Conservation (phyloP, 441 rosid genomes). For the Pelargonium myrrhifolium region DNA sequence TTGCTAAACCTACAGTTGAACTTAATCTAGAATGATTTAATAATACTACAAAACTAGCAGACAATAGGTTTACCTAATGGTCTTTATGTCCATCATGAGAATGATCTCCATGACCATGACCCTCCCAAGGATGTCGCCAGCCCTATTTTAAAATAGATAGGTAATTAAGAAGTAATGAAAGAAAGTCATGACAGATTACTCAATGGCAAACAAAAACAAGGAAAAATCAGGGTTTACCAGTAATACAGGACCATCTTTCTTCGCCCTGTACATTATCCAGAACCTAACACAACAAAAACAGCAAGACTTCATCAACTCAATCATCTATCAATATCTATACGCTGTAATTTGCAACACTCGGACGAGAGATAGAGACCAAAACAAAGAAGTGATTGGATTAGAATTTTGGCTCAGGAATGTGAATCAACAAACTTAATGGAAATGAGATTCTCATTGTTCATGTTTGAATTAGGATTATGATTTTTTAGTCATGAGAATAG, state of each 20-base stretch:
- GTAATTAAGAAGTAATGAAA: constrained; percentile 14
- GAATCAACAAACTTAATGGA: no score
- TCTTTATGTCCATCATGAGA: constrained; percentile 22
- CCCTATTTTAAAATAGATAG: constrained; percentile 42
- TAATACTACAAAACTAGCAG: not conserved
- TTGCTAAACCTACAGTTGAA: not conserved
- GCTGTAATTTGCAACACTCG: not conserved
- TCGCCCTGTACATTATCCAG: constrained; percentile 91
- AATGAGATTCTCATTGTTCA: no score
- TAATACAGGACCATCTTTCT: constrained; percentile 92
- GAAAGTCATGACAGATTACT: not conserved
- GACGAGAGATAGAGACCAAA: not conserved
- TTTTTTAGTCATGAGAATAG: no score
- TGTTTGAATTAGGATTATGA: no score
- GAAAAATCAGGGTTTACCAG: constrained; percentile 40
- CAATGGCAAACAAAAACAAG: not conserved
- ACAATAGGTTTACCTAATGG: constrained; percentile 13
- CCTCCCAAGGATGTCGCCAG: constrained; percentile 99
- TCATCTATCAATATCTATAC: not conserved
- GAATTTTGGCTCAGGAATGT: no score
- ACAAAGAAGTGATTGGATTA: not conserved
- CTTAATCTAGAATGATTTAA: not conserved
- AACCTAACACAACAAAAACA: constrained; percentile 48
- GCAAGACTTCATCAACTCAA: not conserved
- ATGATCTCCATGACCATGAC: constrained; percentile 72